These are phyloP conservation scores for Podospora pseudocomata DNA, from an alignment of 495 filamentous ascomycete species.

Conservation along the genomic window DNA sequence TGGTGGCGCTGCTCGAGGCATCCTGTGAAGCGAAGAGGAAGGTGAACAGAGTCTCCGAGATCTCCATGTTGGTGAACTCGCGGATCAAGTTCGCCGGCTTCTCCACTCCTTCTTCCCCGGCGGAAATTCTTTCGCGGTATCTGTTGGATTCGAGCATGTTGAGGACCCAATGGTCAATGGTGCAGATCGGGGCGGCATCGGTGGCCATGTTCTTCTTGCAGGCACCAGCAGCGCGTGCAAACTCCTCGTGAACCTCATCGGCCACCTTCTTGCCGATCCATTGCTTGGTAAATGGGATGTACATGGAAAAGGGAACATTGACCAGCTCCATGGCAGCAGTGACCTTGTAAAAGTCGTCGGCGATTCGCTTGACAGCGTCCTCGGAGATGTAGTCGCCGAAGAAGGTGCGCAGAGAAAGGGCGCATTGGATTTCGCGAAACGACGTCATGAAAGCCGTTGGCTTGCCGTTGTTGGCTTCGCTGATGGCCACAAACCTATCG, in stretches of 20 bases:
- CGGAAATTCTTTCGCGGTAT: slow-evolving; percentile 62
- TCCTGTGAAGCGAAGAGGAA: slow-evolving; percentile 96
- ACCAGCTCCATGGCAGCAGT: slow-evolving; percentile 91
- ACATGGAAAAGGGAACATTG: slow-evolving; percentile 77
- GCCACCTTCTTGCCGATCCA: slow-evolving; percentile 94
- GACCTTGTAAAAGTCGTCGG: slow-evolving; percentile 89
- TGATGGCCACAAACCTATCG: slow-evolving; percentile 65
- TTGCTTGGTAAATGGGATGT: slow-evolving; percentile 85
- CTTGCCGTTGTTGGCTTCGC: slow-evolving; percentile 59
- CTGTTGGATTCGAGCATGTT: slow-evolving; percentile 72
- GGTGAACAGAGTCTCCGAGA: slow-evolving; percentile 85
- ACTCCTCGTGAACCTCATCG: slow-evolving; percentile 81
- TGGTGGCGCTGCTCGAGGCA: slow-evolving; percentile 81
- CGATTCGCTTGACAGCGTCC: slow-evolving; percentile 79
- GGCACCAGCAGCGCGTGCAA: slow-evolving; percentile 80
- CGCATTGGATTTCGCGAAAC: slow-evolving; percentile 91
- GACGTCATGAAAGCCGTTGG: slow-evolving; percentile 79
- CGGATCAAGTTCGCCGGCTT: slow-evolving; percentile 77
- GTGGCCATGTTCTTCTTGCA: slow-evolving; percentile 83
- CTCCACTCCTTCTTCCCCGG: slow-evolving; percentile 63
- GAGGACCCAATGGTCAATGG: slow-evolving; percentile 88
- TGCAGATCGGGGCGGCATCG: slow-evolving; percentile 76
- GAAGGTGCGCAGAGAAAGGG: slow-evolving; percentile 86
- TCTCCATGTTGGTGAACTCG: slow-evolving; percentile 81
- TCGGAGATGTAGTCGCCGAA: slow-evolving; percentile 88